phyloP scores from a whole-genome alignment of 345 rosid genomes.

The Brassica nigra region DNA sequence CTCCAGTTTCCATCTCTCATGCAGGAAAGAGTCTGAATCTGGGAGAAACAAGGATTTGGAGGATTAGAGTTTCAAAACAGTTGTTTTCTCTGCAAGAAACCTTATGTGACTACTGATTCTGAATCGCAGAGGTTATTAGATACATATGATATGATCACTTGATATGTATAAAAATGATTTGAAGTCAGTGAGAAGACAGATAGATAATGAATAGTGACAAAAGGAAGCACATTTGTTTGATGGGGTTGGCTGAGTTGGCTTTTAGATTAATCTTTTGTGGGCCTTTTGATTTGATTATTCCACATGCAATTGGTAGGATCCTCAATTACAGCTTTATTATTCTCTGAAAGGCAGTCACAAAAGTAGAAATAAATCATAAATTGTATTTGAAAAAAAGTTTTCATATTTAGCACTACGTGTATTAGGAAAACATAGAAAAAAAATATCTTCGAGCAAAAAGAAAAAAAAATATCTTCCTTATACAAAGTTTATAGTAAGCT shows the following conservation, averaged over 20 bases:
- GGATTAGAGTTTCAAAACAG: constrained; percentile 28
- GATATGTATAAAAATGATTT: constrained; percentile 30
- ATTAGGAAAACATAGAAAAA: constrained; percentile 5
- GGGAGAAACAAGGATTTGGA: constrained; percentile 19
- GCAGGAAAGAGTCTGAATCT: constrained; percentile 10
- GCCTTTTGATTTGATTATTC: constrained; percentile 37
- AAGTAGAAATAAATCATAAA: constrained; percentile 12
- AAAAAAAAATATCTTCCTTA: not conserved
- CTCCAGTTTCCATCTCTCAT: constrained; percentile 67
- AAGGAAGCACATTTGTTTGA: constrained; percentile 32
- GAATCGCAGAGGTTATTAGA: constrained; percentile 41
- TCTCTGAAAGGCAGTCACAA: constrained; percentile 25
- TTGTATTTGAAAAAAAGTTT: not conserved
- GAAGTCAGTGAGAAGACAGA: constrained; percentile 44
- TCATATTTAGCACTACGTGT: constrained; percentile 4
- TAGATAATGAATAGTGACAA: constrained; percentile 41
- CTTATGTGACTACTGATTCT: constrained; percentile 22
- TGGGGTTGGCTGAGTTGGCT: constrained; percentile 42
- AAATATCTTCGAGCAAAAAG: too few species aligned
- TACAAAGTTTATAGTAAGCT: not conserved
- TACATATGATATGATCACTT: constrained; percentile 34
- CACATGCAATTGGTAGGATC: constrained; percentile 44
- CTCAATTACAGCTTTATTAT: constrained; percentile 38
- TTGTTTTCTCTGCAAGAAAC: constrained; percentile 38
- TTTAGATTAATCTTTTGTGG: constrained; percentile 40